Percentiles rank a stretch among this genome's conserved stretches.
phyloP scores from a whole-genome alignment of 2,329 filamentous ascomycete species.

The Zymoseptoria tritici region DNA sequence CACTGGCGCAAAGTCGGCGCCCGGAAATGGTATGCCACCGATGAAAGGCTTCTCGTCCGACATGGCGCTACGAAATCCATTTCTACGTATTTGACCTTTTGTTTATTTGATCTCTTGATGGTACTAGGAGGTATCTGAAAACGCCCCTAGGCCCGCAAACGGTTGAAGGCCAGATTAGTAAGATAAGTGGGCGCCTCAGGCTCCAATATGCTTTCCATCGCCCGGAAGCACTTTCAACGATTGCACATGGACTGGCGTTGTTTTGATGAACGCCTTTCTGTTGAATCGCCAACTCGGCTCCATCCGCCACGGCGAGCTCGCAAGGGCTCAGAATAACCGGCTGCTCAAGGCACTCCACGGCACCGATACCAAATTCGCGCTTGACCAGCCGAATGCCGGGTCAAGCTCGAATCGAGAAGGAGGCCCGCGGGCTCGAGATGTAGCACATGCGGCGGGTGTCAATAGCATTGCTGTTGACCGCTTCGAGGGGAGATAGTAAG shows the following conservation, averaged over 20 bases:
- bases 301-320: constrained; percentile 56
- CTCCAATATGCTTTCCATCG: no score
- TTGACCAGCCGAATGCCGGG: constrained; percentile 40
- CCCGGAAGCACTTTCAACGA: no score
- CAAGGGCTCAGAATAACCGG: constrained; percentile 56
- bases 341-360: constrained; percentile 64
- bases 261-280: constrained; percentile 62
- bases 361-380: constrained; percentile 63
- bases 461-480: constrained; percentile 73
- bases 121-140: no score
- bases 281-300: constrained; percentile 68
- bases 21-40: not conserved
- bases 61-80: not conserved
- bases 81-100: not conserved
- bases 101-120: no score
- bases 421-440: not conserved
- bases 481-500: constrained; percentile 69
- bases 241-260: no score
- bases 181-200: no score
- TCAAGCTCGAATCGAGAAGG: not conserved
- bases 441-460: constrained; percentile 63
- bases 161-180: no score
- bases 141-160: no score
- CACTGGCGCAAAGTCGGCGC: not conserved
- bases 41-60: not conserved